These are phyloP conservation scores for Conidiobolus coronatus DNA, from an alignment of 371 early-diverging fungal species.

Conservation along the genomic window DNA sequence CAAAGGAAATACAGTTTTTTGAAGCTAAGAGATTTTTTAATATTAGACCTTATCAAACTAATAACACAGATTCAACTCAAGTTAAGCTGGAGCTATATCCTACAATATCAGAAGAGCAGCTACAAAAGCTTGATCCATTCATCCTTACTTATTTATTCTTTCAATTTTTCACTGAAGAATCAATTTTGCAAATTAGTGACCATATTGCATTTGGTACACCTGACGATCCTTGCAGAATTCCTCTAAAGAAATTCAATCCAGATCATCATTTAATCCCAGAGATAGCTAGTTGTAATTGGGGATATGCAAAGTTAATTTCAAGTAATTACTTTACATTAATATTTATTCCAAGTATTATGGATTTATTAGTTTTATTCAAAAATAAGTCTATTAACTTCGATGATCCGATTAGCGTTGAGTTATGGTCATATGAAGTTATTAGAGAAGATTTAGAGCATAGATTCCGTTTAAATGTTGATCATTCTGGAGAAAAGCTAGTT, in stretches of 20 bases:
- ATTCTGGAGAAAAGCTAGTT: not conserved
- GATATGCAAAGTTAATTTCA: constrained; percentile 1
- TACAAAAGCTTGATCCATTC: not conserved
- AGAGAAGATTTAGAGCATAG: not conserved
- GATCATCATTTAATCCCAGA: not conserved
- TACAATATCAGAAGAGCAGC: not conserved
- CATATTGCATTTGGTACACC: not conserved
- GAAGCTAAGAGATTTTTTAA: not conserved
- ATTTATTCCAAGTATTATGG: constrained; percentile 2
- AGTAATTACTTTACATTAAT: constrained; percentile 4
- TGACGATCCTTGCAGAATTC: constrained; percentile 1
- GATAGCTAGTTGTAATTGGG: not conserved
- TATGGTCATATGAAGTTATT: constrained; percentile 2
- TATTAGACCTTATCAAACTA: too few species aligned
- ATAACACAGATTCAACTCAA: too few species aligned
- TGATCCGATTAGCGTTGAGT: constrained; percentile 5
- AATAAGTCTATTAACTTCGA: not conserved
- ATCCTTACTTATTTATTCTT: not conserved
- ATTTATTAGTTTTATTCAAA: not conserved
- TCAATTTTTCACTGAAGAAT: constrained; percentile 1
- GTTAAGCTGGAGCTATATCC: too few species aligned
- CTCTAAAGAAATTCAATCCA: not conserved
- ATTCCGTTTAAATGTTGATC: not conserved
- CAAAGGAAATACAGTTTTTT: not conserved
- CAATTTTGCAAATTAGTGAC: constrained; percentile 1